A percentile compares a stretch with the other conserved stretches of the same genome.
Conservation (phyloP, 139 green algal genomes). For the Raphidocelis subcapitata region DNA sequence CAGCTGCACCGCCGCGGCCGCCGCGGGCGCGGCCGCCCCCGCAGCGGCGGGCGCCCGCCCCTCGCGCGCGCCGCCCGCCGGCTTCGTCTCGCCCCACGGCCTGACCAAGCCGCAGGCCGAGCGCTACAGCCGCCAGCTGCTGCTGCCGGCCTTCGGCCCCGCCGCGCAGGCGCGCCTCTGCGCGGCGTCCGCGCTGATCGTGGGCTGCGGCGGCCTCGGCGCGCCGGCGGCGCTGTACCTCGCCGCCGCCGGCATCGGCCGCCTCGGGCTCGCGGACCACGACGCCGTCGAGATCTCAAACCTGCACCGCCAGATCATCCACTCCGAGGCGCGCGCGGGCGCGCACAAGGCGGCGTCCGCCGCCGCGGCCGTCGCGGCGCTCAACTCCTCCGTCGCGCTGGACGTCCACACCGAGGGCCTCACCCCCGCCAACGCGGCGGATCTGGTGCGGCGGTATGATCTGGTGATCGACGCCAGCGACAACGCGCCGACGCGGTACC, state of each 20-base stretch:
- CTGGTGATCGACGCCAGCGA: constrained; percentile 93
- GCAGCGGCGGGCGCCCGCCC: background rate
- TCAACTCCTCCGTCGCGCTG: constrained; percentile 74
- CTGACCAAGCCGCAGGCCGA: constrained; percentile 66
- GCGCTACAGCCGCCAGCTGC: constrained; percentile 85
- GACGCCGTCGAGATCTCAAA: constrained; percentile 88
- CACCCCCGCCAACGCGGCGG: constrained; percentile 65
- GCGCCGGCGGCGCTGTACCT: constrained; percentile 85
- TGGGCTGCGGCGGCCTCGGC: constrained; percentile 90
- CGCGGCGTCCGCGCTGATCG: constrained; percentile 67
- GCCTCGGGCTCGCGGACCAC: constrained; percentile 81
- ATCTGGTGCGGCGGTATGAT: constrained; percentile 75
- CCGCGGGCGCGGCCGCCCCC: background rate
- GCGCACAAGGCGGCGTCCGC: constrained; percentile 82
- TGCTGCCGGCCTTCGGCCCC: constrained; percentile 81
- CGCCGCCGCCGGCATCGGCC: constrained; percentile 76
- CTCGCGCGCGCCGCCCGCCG: background rate
- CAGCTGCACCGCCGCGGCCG: background rate
- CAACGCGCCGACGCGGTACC: constrained; percentile 93
- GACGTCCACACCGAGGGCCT: constrained; percentile 63
- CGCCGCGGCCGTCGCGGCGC: constrained; percentile 37
- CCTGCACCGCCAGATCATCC: constrained; percentile 81
- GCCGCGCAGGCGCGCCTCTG: constrained; percentile 70
- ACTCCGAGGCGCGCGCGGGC: constrained; percentile 71
- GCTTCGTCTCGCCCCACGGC: constrained; percentile 34